Evolutionary conservation across 148 eudicot species (phyloP).

Genomic region (Chenopodium quinoa): DNA sequence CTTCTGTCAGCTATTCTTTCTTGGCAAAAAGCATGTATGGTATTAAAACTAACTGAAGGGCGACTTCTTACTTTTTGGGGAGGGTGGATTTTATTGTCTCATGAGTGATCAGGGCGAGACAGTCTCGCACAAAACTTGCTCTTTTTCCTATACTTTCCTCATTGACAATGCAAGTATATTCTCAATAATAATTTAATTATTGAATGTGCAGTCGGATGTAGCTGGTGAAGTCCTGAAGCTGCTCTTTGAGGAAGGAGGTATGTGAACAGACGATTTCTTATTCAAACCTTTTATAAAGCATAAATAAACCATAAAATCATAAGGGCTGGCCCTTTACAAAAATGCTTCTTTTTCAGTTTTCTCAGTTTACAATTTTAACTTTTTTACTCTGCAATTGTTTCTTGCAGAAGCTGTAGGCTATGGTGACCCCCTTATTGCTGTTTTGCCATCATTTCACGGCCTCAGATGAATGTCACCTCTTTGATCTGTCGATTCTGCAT

Average conservation of each 20-base stretch:
- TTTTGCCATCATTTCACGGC: constrained; percentile 66
- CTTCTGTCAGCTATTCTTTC: constrained; percentile 16
- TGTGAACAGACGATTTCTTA: background rate
- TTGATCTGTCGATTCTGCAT: constrained; percentile 8
- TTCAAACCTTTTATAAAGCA: background rate
- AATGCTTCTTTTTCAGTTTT: background rate
- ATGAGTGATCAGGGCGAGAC: no score
- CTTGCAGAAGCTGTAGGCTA: constrained; percentile 78
- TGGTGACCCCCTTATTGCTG: constrained; percentile 79
- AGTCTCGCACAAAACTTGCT: no score
- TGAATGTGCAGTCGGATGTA: constrained; percentile 67
- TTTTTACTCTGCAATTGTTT: constrained; percentile 5
- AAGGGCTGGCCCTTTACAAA: background rate
- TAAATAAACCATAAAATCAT: no score
- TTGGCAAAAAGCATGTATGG: background rate
- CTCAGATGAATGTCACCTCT: constrained; percentile 18
- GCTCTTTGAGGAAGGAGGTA: constrained; percentile 78
- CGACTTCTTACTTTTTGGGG: background rate
- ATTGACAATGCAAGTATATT: no score
- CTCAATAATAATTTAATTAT: background rate
- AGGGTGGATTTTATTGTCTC: no score
- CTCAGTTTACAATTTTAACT: background rate
- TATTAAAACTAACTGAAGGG: background rate
- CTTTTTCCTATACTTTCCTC: no score
- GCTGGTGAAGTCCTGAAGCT: constrained; percentile 82